A percentile compares a stretch with the other conserved stretches of the same genome.
phyloP scores from a whole-genome alignment of 1,284 basidiomycete genomes.

The Schizophyllum amplum region DNA sequence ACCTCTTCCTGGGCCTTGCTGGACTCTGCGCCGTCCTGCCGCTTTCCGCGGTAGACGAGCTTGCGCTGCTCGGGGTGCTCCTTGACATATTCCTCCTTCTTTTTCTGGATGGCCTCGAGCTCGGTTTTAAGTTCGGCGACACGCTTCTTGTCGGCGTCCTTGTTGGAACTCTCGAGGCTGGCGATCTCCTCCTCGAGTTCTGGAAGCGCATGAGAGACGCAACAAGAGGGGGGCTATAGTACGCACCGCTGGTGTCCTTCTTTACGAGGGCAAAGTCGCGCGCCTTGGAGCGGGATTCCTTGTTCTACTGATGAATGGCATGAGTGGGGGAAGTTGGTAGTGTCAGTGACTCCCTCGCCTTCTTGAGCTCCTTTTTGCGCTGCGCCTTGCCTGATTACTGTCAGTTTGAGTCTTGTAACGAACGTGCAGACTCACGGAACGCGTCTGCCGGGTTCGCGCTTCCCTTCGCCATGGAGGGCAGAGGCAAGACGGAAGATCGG shows the following conservation, averaged over 20 bases:
- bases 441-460: conserved; percentile 83
- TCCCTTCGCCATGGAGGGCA: conserved; percentile 62
- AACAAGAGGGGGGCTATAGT: neutral
- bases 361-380: conserved; percentile 85
- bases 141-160: conserved; percentile 43
- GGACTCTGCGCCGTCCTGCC: conserved; percentile 29
- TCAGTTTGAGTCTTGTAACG: neutral
- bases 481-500: neutral
- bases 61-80: conserved; percentile 86
- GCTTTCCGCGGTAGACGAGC: conserved; percentile 59
- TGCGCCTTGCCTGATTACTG: conserved; percentile 66
- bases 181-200: conserved; percentile 67
- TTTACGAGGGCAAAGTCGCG: conserved; percentile 81
- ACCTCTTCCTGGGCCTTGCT: conserved; percentile 37
- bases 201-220: conserved; percentile 18
- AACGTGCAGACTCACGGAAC: conserved; percentile 45
- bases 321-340: conserved; percentile 1
- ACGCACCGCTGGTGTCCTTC: conserved; percentile 73
- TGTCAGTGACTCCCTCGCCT: conserved; percentile 42
- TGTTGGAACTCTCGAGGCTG: conserved; percentile 43
- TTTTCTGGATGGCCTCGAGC: conserved; percentile 68
- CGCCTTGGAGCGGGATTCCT: conserved; percentile 66
- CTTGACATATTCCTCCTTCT: conserved; percentile 84
- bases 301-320: conserved; percentile 62
- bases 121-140: conserved; percentile 68